A percentile compares a stretch with the other conserved stretches of the same genome.
phyloP scores from a whole-genome alignment of 257 asterid species.

The Solanum verrucosum region DNA sequence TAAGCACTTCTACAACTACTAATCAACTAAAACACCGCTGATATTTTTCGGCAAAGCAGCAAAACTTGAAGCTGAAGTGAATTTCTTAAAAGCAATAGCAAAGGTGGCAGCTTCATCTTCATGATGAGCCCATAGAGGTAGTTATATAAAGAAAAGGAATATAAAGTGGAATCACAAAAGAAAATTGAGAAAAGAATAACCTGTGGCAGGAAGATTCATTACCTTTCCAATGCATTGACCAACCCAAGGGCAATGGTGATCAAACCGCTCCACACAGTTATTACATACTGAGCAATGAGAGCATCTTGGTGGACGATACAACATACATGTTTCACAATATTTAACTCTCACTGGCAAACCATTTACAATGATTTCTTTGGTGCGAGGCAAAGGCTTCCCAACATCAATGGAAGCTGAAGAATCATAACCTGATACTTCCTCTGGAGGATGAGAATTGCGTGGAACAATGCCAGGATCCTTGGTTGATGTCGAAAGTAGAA shows the following conservation, averaged over 20 bases:
- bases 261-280: slow-evolving; percentile 75
- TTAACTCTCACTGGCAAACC: slow-evolving; percentile 60
- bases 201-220: not conserved
- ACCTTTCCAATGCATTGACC: slow-evolving; percentile 91
- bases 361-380: slow-evolving; percentile 45
- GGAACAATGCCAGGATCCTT: slow-evolving; percentile 82
- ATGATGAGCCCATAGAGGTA: not conserved
- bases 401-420: slow-evolving; percentile 22
- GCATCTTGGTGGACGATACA: slow-evolving; percentile 86
- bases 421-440: slow-evolving; percentile 20
- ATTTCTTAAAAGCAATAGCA: not conserved
- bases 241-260: slow-evolving; percentile 91
- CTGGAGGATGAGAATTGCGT: slow-evolving; percentile 50
- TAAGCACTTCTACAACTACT: not conserved
- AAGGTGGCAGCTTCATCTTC: not conserved
- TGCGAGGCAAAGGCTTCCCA: slow-evolving; percentile 30
- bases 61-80: not conserved
- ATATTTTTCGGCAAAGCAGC: not conserved
- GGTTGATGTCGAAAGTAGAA: slow-evolving; percentile 58
- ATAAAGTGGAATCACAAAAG: not conserved
- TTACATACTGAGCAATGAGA: slow-evolving; percentile 81
- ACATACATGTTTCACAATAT: slow-evolving; percentile 76
- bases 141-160: not conserved
- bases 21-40: not conserved
- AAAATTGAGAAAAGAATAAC: not conserved